phyloP scores from a whole-genome alignment of 768 basidiomycete genomes.

The Galerina marginata region DNA sequence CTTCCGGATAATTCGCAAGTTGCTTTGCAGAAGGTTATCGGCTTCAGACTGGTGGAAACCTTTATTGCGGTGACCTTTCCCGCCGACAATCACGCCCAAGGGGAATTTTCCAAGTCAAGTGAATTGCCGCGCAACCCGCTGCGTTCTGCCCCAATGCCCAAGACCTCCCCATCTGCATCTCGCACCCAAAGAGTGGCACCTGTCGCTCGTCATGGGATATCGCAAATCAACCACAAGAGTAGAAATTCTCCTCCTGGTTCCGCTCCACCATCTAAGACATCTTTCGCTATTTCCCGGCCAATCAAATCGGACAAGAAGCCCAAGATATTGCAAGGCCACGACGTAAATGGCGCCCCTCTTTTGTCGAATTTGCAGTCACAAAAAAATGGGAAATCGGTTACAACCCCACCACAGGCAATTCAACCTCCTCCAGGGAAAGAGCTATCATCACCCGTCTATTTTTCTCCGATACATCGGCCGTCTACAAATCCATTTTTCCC shows the following conservation, averaged over 20 bases:
- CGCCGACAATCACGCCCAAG: conserved; percentile 23
- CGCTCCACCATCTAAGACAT: conserved; percentile 17
- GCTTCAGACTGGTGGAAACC: conserved; percentile 78
- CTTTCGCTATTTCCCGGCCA: conserved; percentile 7
- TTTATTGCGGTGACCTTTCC: conserved; percentile 64
- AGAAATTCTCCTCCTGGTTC: conserved; percentile 13
- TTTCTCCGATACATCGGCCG: conserved; percentile 80
- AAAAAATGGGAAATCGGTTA: conserved; percentile 7
- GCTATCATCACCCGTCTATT: conserved; percentile 57
- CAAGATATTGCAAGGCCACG: not conserved
- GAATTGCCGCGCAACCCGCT: conserved; percentile 3
- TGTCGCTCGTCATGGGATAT: not conserved
- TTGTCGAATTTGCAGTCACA: conserved; percentile 7
- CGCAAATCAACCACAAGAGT: conserved; percentile 2
- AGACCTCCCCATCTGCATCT: conserved; percentile 6
- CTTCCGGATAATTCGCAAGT: conserved; percentile 69
- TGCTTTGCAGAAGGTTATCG: conserved; percentile 71
- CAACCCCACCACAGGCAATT: not conserved
- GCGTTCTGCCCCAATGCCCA: conserved; percentile 24
- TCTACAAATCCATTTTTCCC: conserved; percentile 84
- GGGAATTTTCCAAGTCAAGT: conserved; percentile 7
- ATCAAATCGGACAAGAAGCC: conserved; percentile 4
- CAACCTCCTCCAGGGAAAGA: not conserved
- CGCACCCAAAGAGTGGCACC: conserved; percentile 2
- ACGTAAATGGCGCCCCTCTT: not conserved